phyloP scores from a whole-genome alignment of 164 flowering plant species.

The Dillenia turbinata region DNA sequence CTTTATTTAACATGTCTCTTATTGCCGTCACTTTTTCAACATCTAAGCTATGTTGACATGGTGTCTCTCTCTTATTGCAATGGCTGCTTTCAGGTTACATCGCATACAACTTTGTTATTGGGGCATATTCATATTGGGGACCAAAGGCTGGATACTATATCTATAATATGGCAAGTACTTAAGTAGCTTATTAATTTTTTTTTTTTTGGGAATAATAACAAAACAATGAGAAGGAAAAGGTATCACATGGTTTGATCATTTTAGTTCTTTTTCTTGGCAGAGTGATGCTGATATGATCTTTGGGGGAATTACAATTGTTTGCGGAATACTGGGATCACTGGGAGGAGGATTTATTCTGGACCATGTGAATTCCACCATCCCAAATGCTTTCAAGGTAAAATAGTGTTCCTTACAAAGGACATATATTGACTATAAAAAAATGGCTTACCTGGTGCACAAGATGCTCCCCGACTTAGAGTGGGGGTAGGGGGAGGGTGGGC shows the following conservation, averaged over 20 bases:
- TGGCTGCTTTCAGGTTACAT: constrained; percentile 57
- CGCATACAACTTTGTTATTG: constrained; percentile 90
- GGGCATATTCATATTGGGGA: constrained; percentile 99
- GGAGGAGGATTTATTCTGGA: constrained; percentile 82
- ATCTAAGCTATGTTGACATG: background rate
- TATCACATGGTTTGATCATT: background rate
- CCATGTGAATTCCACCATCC: constrained; percentile 51
- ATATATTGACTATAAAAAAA: background rate
- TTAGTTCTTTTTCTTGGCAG: constrained; percentile 32
- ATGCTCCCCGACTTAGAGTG: no score
- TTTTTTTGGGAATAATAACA: background rate
- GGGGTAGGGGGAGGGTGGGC: no score
- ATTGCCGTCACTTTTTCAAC: no score
- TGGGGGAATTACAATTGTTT: constrained; percentile 78
- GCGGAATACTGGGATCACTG: constrained; percentile 86
- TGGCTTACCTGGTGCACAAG: no score
- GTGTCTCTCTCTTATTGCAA: constrained; percentile 4
- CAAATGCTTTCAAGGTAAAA: constrained; percentile 88
- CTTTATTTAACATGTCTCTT: background rate
- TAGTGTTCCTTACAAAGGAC: background rate
- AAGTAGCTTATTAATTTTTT: background rate
- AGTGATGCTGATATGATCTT: constrained; percentile 72
- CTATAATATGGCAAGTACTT: constrained; percentile 71
- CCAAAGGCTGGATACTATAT: constrained; percentile 96
- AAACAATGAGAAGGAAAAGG: background rate